Evolutionary conservation across 2,329 filamentous ascomycete species (phyloP).

Genomic region (Aspergillus tamarii): DNA sequence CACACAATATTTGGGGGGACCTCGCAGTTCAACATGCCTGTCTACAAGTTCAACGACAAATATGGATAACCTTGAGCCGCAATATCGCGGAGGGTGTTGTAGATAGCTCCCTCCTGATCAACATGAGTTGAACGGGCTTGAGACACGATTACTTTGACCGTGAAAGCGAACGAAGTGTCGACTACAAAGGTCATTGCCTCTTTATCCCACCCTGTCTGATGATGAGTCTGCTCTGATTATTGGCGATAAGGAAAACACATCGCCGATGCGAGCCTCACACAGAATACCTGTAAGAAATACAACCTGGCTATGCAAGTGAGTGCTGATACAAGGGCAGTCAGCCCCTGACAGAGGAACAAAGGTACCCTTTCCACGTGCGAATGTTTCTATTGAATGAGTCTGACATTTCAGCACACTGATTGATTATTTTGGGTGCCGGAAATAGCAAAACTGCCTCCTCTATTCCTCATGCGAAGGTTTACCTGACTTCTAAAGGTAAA

Average conservation of each 20-base stretch:
- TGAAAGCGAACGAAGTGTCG: background rate
- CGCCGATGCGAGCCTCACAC: background rate
- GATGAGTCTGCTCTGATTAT: background rate
- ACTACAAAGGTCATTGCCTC: background rate
- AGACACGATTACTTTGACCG: background rate
- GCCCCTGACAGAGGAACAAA: background rate
- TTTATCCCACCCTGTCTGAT: background rate
- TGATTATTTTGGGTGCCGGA: background rate
- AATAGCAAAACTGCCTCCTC: background rate
- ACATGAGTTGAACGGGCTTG: too few species aligned
- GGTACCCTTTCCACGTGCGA: background rate
- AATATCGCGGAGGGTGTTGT: too few species aligned
- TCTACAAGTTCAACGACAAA: background rate
- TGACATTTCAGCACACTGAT: background rate
- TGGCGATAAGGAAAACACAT: background rate
- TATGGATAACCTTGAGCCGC: background rate
- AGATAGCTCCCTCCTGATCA: too few species aligned
- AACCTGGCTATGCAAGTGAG: background rate
- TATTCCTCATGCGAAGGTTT: background rate
- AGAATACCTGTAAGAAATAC: background rate
- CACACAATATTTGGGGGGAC: background rate
- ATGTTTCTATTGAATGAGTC: background rate
- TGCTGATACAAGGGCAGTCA: background rate
- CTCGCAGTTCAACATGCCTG: accelerated
- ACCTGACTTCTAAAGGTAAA: background rate